Conservation (phyloP, 2,329 filamentous ascomycete species). For the Neocatenulostroma microsporum region DNA sequence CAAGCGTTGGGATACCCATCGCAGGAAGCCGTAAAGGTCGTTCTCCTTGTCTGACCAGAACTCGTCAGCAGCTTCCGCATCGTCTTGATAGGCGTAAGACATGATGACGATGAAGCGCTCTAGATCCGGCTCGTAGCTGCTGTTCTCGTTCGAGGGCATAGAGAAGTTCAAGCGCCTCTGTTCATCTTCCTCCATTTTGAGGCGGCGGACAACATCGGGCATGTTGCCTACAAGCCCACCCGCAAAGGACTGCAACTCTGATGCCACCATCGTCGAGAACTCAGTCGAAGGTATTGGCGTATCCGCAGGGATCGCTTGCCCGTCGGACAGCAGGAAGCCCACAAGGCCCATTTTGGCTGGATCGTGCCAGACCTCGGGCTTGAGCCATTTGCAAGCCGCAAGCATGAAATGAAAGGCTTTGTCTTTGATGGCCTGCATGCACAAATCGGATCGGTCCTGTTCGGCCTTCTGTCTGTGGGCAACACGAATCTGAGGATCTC, state of each 20-base stretch:
- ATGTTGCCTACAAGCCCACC: slow-evolving; percentile 94
- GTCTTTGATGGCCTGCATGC: slow-evolving; percentile 66
- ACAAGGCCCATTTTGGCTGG: slow-evolving; percentile 76
- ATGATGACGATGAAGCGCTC: slow-evolving; percentile 91
- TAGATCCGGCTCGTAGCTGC: slow-evolving; percentile 49
- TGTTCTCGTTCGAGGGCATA: slow-evolving; percentile 21
- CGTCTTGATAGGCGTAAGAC: slow-evolving; percentile 80
- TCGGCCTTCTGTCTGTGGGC: slow-evolving; percentile 54
- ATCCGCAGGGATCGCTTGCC: slow-evolving; percentile 60
- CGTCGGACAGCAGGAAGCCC: slow-evolving; percentile 73
- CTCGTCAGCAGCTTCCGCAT: slow-evolving; percentile 72
- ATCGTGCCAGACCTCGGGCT: slow-evolving; percentile 76
- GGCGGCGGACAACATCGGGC: slow-evolving; percentile 77
- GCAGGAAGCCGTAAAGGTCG: slow-evolving; percentile 87
- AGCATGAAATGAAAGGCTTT: slow-evolving; percentile 90
- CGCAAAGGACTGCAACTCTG: slow-evolving; percentile 76
- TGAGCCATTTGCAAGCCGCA: slow-evolving; percentile 72
- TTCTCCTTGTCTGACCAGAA: slow-evolving; percentile 93
- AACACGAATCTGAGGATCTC: slow-evolving; percentile 41
- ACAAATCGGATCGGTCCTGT: slow-evolving; percentile 61
- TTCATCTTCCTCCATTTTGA: slow-evolving; percentile 84
- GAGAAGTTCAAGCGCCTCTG: slow-evolving; percentile 52
- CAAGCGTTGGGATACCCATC: slow-evolving; percentile 92
- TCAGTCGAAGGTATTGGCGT: slow-evolving; percentile 58
- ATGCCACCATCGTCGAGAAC: slow-evolving; percentile 67